These are phyloP conservation scores for Verticillium tricorpus DNA, from an alignment of 2,329 filamentous ascomycete species.

Conservation along the genomic window DNA sequence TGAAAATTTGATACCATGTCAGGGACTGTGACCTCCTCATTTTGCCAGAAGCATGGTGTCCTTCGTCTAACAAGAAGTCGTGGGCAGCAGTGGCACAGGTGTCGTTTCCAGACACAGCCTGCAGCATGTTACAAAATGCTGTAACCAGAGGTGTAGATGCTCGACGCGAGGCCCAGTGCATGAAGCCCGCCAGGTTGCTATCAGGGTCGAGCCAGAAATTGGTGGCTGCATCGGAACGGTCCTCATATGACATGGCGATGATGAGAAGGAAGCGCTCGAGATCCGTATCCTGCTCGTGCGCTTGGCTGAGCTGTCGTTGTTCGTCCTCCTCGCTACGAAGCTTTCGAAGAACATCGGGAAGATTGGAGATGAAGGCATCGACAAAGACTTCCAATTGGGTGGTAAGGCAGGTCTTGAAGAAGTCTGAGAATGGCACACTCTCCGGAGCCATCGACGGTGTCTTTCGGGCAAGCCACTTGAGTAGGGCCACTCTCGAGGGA, in stretches of 20 bases:
- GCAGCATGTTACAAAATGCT: constrained; percentile 94
- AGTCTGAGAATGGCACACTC: constrained; percentile 61
- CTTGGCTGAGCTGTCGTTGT: constrained; percentile 65
- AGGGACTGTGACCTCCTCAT: constrained; percentile 79
- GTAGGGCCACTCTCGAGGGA: constrained; percentile 75
- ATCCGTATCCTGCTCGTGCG: constrained; percentile 64
- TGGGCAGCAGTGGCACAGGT: constrained; percentile 82
- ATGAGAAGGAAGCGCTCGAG: constrained; percentile 89
- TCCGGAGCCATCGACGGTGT: constrained; percentile 66
- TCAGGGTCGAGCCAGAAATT: constrained; percentile 92
- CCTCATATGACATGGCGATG: constrained; percentile 87
- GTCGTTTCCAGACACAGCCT: constrained; percentile 78
- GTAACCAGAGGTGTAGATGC: constrained; percentile 95
- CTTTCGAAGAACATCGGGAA: constrained; percentile 85
- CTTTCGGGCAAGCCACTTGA: constrained; percentile 78
- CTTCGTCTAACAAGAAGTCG: constrained; percentile 84
- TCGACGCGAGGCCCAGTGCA: constrained; percentile 93
- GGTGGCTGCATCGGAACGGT: constrained; percentile 75
- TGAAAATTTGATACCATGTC: constrained; percentile 90
- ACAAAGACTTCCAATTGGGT: constrained; percentile 81
- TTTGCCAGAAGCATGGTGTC: constrained; percentile 67
- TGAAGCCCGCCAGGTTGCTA: constrained; percentile 87
- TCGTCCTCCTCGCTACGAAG: constrained; percentile 87
- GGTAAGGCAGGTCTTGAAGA: constrained; percentile 71
- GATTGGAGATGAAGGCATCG: constrained; percentile 90